phyloP scores from a whole-genome alignment of 192 early-diverging fungal genomes.

The Thamnidium elegans region DNA sequence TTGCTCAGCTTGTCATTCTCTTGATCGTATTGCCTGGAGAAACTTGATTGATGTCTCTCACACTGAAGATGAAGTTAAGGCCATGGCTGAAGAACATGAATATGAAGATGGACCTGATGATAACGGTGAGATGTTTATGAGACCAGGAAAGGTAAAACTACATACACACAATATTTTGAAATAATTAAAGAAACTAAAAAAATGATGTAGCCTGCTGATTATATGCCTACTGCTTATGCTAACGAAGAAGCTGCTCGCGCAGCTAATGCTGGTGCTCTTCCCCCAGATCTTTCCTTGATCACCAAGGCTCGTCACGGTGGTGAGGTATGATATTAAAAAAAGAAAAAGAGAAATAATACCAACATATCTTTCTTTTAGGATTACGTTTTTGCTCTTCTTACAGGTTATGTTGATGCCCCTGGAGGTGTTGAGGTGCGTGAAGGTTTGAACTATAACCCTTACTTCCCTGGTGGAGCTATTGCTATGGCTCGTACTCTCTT shows the following conservation, averaged over 20 bases:
- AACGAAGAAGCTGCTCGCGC: slow-evolving; percentile 97
- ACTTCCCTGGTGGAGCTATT: slow-evolving; percentile 98
- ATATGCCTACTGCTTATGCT: slow-evolving; percentile 86
- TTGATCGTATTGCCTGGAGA: slow-evolving; percentile 91
- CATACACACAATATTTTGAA: no score
- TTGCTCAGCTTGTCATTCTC: slow-evolving; percentile 95
- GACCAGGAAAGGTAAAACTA: slow-evolving; percentile 74
- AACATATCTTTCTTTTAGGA: slow-evolving; percentile 47
- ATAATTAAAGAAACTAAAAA: not conserved
- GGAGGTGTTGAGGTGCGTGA: slow-evolving; percentile 91
- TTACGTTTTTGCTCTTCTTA: slow-evolving; percentile 93
- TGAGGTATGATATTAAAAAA: slow-evolving; percentile 47
- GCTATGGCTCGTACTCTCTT: slow-evolving; percentile 92
- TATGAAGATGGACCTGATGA: slow-evolving; percentile 94
- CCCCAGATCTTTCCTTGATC: slow-evolving; percentile 95
- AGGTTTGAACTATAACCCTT: slow-evolving; percentile 98
- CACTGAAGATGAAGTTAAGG: slow-evolving; percentile 89
- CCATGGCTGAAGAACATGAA: slow-evolving; percentile 89
- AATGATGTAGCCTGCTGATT: slow-evolving; percentile 67
- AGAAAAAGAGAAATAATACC: no score
- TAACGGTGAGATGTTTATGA: slow-evolving; percentile 83
- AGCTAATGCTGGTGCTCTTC: slow-evolving; percentile 92
- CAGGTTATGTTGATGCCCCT: slow-evolving; percentile 92
- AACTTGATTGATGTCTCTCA: slow-evolving; percentile 93
- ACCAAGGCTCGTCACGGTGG: slow-evolving; percentile 93